Evolutionary conservation across 164 flowering plant species (phyloP).

Genomic region (Liquidambar formosana): DNA sequence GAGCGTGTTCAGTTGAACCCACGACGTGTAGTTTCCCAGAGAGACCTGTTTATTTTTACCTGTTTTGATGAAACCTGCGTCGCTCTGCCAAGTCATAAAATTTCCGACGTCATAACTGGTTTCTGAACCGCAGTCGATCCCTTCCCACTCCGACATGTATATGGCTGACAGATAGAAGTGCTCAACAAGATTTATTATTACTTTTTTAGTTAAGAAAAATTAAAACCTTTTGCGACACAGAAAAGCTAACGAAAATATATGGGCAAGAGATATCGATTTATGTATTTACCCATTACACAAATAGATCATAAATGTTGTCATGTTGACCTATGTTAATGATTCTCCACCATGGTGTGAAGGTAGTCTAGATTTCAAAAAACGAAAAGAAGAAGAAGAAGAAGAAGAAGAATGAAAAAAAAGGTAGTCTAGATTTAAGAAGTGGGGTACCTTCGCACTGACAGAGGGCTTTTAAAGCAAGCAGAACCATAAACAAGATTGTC

Average conservation of each 20-base stretch:
- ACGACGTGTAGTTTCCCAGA: neutral
- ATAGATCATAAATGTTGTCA: no score
- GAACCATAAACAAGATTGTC: neutral
- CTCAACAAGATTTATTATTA: no score
- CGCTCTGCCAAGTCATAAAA: neutral
- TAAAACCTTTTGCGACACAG: no score
- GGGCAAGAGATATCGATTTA: no score
- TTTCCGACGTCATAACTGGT: neutral
- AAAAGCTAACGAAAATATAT: no score
- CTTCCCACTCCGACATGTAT: neutral
- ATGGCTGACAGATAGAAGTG: no score
- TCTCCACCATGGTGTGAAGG: neutral
- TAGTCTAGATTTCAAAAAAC: no score
- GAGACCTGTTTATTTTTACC: slow-evolving; percentile 1
- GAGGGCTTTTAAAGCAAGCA: neutral
- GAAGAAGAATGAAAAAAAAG: no score
- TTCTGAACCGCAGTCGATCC: slow-evolving; percentile 9
- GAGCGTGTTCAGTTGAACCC: neutral
- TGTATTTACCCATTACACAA: neutral
- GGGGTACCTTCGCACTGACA: neutral
- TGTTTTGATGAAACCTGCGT: slow-evolving; percentile 1
- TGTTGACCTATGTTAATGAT: neutral
- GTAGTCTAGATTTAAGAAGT: neutral
- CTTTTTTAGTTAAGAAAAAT: no score
- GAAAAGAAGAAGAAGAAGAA: no score